phyloP scores from a whole-genome alignment of 2,329 filamentous ascomycete genomes.

The Elsinoe arachidis region DNA sequence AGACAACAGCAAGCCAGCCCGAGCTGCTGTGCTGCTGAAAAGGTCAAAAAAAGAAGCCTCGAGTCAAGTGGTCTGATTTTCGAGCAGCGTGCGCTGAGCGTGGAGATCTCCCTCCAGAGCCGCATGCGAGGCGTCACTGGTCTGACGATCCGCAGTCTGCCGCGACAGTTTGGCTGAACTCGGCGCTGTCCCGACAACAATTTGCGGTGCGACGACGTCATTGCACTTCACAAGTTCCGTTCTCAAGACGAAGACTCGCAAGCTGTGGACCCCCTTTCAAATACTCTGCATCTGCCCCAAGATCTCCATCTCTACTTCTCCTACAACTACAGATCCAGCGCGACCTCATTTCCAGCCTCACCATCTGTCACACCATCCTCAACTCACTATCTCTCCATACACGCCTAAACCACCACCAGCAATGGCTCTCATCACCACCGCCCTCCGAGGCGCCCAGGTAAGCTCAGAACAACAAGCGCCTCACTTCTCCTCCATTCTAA shows the following conservation, averaged over 20 bases:
- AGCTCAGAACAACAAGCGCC: conserved; percentile 4
- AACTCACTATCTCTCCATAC: conserved; percentile 7
- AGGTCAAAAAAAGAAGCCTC: too few species aligned
- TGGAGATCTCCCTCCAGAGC: not conserved
- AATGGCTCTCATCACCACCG: conserved; percentile 21
- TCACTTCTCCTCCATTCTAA: not conserved
- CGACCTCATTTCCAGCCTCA: not conserved
- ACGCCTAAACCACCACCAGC: conserved; percentile 16
- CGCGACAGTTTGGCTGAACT: not conserved
- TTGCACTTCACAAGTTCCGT: conserved; percentile 3
- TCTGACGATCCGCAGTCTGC: conserved; percentile 5
- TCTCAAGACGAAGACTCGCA: not conserved
- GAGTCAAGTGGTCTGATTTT: conserved; percentile 6
- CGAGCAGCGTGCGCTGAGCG: not conserved
- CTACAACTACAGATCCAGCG: conserved; percentile 4
- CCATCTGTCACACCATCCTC: not conserved
- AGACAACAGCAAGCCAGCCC: too few species aligned
- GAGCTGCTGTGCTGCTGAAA: too few species aligned
- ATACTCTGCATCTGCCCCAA: not conserved
- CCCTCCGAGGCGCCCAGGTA: conserved; percentile 24
- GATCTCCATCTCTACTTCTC: conserved; percentile 11
- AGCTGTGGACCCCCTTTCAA: conserved; percentile 7
- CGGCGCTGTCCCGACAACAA: conserved; percentile 3
- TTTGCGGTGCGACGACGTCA: conserved; percentile 1
- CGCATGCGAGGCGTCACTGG: conserved; percentile 6